phyloP scores from a whole-genome alignment of 164 flowering plant species.

The Vitis cinerea region DNA sequence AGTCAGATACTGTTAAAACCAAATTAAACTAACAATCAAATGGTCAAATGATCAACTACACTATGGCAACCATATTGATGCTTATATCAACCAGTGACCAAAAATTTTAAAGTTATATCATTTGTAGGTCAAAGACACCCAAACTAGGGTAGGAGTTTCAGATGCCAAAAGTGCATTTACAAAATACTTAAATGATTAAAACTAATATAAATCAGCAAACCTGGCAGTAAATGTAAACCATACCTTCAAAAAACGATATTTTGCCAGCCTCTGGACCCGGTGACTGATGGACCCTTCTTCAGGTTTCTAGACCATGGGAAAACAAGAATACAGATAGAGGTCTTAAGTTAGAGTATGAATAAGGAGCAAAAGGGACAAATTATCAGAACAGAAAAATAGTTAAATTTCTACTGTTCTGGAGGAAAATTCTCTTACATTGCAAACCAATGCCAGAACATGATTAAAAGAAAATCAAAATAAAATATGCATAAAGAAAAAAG shows the following conservation, averaged over 20 bases:
- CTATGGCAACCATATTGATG: too few species aligned
- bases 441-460: too few species aligned
- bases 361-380: background rate
- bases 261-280: constrained; percentile 89
- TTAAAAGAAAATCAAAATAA: too few species aligned
- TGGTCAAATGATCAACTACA: too few species aligned
- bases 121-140: too few species aligned
- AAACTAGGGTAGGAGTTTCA: background rate
- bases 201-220: background rate
- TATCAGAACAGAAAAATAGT: background rate
- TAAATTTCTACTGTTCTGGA: background rate
- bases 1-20: background rate
- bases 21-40: background rate
- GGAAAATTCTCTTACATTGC: too few species aligned
- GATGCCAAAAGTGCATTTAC: background rate
- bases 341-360: background rate
- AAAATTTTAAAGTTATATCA: too few species aligned
- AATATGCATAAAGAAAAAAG: too few species aligned
- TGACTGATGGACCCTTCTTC: constrained; percentile 96
- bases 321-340: background rate
- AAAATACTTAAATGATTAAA: constrained; percentile 9
- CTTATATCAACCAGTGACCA: too few species aligned
- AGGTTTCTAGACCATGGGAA: constrained; percentile 64
- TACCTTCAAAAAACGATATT: constrained; percentile 88
- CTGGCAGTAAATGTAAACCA: background rate